Base-by-base conservation (phyloP, 208 protist genomes). In the Trypanosoma scelopori region DNA sequence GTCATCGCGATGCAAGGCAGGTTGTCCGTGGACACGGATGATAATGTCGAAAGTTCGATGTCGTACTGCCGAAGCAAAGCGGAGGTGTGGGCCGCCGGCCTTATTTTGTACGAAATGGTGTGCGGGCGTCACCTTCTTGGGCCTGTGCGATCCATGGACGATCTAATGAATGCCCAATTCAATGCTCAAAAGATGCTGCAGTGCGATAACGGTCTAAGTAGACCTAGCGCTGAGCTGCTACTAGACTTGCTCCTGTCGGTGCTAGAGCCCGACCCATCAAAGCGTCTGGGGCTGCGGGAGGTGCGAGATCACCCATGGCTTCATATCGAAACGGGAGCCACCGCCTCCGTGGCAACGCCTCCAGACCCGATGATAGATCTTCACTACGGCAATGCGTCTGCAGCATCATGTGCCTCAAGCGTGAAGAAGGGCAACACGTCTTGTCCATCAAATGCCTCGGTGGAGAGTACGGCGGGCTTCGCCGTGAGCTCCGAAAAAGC, bases 101-200 rank as follows among this genome's bases (percentile, higher is more conserved):
- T 75, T 16, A 81, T 81, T 25, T 30, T 81, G 9, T 81, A 70
- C 55, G 76, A 51, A 32, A 60, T 81, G 59, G 22, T 82, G 4
- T 62, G 22, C 47, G 71, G 67, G 11, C 12, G 25, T 18, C 27
- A 55, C 13, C 41, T 65, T 5, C 79, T 65, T 39, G 46, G 46
- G 12, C 18, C 5, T 37, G 45, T 53, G 15, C 20, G 30, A 15
- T 53, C 58, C 6, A 4, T 52, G 22, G 28, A 20, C 3, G 58
- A 64, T 23, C 25, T 64, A 1, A 41, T 13, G 23, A 46, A 41
- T 27, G 45, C 41, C 13, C 58, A 64, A 32, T 23, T 4, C 13
- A 6, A 46, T 15, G 45, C 52, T 13, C 46, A 42, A 42, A n/a
- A n/a, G 3, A 39, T 52, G 5, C 18, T 64, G 22, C 58, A 53